Evolutionary conservation across 192 early-diverging fungal species (phyloP).

Genomic region (Phycomyces nitens): DNA sequence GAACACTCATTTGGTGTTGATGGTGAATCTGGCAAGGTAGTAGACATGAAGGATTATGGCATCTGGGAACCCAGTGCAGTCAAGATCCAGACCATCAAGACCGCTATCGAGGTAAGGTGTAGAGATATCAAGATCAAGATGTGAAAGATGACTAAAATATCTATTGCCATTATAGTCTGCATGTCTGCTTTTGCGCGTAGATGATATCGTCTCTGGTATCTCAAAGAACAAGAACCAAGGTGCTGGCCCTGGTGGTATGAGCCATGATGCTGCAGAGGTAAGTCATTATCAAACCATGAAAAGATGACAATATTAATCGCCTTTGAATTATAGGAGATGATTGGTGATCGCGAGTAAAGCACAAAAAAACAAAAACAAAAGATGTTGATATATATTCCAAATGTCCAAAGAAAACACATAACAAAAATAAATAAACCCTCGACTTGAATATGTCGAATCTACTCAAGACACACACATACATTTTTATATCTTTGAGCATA

Average conservation of each 20-base stretch:
- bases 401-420: no score
- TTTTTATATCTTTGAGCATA: no score
- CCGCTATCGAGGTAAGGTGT: slow-evolving; percentile 88
- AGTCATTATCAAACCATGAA: neutral
- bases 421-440: no score
- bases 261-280: slow-evolving; percentile 11
- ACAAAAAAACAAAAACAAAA: neutral
- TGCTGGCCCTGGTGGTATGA: slow-evolving; percentile 18
- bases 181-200: slow-evolving; percentile 79
- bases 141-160: neutral
- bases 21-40: slow-evolving; percentile 85
- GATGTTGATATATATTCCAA: no score
- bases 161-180: slow-evolving; percentile 52
- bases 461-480: no score
- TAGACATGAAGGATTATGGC: slow-evolving; percentile 97
- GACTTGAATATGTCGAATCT: no score
- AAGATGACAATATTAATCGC: neutral
- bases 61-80: slow-evolving; percentile 99
- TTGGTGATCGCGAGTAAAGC: neutral
- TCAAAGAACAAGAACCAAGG: slow-evolving; percentile 55
- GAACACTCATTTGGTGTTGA: slow-evolving; percentile 93
- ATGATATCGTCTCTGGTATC: slow-evolving; percentile 96
- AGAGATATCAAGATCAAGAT: neutral
- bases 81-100: slow-evolving; percentile 99
- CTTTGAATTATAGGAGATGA: neutral